Conservation (phyloP, 768 basidiomycete genomes). For the Leccinum rimulosum region DNA sequence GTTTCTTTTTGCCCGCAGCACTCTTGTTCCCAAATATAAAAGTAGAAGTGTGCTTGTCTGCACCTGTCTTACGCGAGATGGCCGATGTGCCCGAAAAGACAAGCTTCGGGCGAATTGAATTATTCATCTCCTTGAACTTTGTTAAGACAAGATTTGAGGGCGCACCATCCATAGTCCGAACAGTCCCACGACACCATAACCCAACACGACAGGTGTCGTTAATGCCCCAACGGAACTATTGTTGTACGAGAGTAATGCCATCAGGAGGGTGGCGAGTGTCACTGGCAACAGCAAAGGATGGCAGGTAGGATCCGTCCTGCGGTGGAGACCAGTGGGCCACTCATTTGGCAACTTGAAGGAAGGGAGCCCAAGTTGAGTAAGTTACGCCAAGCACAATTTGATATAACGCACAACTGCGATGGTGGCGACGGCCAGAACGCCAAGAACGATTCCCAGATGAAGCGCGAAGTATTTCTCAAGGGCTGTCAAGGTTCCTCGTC, state of each 20-base stretch:
- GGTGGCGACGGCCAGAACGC: conserved; percentile 52
- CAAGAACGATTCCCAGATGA: conserved; percentile 64
- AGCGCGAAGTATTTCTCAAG: conserved; percentile 68
- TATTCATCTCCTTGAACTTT: conserved; percentile 16
- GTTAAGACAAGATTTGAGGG: conserved; percentile 18
- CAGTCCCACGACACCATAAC: conserved; percentile 50
- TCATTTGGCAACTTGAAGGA: conserved; percentile 43
- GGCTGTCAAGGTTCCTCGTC: conserved; percentile 50
- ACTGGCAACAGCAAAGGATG: conserved; percentile 69
- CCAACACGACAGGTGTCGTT: conserved; percentile 47
- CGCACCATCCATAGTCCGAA: conserved; percentile 75
- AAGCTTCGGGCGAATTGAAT: conserved; percentile 40
- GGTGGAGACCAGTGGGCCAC: conserved; percentile 32
- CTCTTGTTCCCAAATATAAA: conserved; percentile 78
- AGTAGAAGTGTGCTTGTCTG: conserved; percentile 76
- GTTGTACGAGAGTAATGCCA: conserved; percentile 68
- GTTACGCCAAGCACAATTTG: conserved; percentile 3
- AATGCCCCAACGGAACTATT: conserved; percentile 56
- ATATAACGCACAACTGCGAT: conserved; percentile 49
- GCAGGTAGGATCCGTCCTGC: conserved; percentile 22
- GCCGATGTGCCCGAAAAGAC: conserved; percentile 56
- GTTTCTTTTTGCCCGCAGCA: conserved; percentile 59
- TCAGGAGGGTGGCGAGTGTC: conserved; percentile 48
- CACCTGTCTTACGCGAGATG: conserved; percentile 71
- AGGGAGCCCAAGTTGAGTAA: conserved; percentile 1